Conservation (phyloP, 73 alveolate genomes). For the Strombidium stylifer region DNA sequence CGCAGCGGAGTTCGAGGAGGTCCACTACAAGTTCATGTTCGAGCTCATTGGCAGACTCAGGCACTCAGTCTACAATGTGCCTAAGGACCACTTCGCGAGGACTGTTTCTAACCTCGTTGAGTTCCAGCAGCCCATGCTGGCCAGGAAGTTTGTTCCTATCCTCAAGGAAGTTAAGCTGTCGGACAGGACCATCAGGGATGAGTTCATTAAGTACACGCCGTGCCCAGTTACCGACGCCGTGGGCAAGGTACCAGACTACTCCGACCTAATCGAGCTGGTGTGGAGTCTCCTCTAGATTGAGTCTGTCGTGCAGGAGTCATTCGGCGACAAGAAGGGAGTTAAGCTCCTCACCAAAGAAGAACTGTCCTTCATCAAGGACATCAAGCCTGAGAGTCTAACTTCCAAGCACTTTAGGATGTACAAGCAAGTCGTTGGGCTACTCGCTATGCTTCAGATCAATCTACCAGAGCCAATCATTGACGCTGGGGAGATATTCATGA, state of each 20-base stretch:
- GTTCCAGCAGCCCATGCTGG: constrained; percentile 11
- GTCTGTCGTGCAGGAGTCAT: neutral
- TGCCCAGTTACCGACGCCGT: no score
- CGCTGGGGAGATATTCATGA: neutral
- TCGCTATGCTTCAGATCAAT: no score
- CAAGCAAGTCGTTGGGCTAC: no score
- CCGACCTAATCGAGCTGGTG: neutral
- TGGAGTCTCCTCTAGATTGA: constrained; percentile 30
- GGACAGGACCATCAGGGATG: no score
- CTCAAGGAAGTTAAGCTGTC: constrained; percentile 2
- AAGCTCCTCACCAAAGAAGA: constrained; percentile 9
- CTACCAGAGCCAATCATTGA: neutral
- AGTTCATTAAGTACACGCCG: no score
- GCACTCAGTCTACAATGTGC: constrained; percentile 22
- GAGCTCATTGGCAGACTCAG: constrained; percentile 32
- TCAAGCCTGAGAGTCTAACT: no score
- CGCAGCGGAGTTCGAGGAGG: no score
- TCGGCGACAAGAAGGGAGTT: neutral
- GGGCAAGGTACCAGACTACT: constrained; percentile 1
- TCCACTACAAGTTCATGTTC: neutral
- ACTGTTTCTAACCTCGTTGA: constrained; percentile 27
- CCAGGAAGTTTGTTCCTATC: constrained; percentile 19
- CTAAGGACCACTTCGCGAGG: constrained; percentile 21
- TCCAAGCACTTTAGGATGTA: no score
- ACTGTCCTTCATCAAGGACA: constrained; percentile 21